Evolutionary conservation across 495 filamentous ascomycete species (phyloP).

Genomic region (Neurospora tetraspora): DNA sequence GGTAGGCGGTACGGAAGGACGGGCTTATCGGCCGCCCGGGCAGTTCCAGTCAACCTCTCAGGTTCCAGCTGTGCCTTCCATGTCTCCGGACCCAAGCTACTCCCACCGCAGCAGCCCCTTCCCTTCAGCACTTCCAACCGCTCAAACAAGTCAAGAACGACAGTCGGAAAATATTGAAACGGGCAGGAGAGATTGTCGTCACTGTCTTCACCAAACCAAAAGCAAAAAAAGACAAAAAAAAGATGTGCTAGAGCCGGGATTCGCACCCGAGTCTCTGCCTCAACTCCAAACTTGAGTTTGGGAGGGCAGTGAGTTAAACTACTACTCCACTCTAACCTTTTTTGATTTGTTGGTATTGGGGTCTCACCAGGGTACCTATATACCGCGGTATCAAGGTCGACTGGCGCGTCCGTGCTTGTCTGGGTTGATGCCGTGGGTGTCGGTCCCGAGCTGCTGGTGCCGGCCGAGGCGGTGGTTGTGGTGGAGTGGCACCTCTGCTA

Average conservation of each 20-base stretch:
- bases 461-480: background rate
- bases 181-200: background rate
- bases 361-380: background rate
- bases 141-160: background rate
- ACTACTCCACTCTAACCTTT: constrained; percentile 17
- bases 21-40: background rate
- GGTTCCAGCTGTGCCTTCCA: background rate
- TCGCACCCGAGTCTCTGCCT: constrained; percentile 17
- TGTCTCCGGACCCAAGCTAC: fast-evolving
- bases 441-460: background rate
- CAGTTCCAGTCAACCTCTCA: background rate
- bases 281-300: constrained; percentile 1
- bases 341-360: background rate
- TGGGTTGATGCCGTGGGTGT: background rate
- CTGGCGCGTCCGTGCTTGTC: background rate
- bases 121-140: background rate
- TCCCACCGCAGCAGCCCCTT: background rate
- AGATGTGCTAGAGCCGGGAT: constrained; percentile 14
- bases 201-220: background rate
- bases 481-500: background rate
- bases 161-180: background rate
- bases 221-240: background rate
- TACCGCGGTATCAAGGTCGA: background rate
- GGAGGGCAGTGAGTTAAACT: constrained; percentile 21
- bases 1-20: too few relatives aligned